Conservation (phyloP, 1,284 basidiomycete genomes). For the Trametes polyzona region DNA sequence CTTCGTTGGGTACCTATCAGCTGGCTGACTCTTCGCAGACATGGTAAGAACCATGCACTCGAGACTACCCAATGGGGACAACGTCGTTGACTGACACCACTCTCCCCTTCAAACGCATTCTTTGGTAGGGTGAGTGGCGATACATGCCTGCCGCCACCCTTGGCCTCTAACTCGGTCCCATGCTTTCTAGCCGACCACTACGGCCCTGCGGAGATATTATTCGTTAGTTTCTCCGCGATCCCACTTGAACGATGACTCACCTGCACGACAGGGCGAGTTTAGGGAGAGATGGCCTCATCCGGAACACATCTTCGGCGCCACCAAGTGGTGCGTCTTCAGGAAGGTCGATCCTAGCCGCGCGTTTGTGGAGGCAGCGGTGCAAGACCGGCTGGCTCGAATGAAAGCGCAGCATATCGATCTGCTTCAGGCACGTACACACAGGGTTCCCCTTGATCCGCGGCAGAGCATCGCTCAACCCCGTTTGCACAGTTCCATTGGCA, state of each 20-base stretch:
- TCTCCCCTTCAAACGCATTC: background rate
- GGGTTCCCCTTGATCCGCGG: background rate
- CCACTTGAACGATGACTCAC: background rate
- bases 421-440: conserved; percentile 55
- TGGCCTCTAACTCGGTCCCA: background rate
- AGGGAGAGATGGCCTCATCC: conserved; percentile 47
- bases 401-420: conserved; percentile 59
- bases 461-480: background rate
- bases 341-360: conserved; percentile 53
- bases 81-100: background rate
- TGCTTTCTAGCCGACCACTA: conserved; percentile 74
- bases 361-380: conserved; percentile 65
- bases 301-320: conserved; percentile 64
- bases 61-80: background rate
- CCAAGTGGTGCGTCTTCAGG: conserved; percentile 84
- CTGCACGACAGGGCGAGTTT: conserved; percentile 63
- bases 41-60: conserved; percentile 38
- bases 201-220: conserved; percentile 77
- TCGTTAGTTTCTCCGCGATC: conserved; percentile 48
- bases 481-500: conserved; percentile 77
- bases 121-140: conserved; percentile 12
- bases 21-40: conserved; percentile 32
- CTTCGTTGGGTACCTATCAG: background rate
- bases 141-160: background rate
- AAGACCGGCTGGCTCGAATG: conserved; percentile 67